Conservation (phyloP, 1,139 yeast species). For the Candida sp. region DNA sequence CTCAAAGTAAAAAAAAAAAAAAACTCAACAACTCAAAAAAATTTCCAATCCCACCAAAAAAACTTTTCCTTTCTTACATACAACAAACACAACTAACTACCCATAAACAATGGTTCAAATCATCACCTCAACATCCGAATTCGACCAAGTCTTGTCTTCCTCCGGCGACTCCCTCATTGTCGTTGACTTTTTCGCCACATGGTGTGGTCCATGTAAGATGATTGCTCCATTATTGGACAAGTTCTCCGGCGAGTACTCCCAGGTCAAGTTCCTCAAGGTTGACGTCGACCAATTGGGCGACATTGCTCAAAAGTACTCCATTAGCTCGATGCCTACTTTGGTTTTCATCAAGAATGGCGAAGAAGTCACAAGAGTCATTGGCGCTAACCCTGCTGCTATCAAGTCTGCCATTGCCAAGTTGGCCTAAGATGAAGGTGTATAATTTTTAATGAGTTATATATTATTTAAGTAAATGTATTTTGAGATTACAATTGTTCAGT, state of each 20-base stretch:
- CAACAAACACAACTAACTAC: not conserved
- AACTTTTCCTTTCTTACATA: not conserved
- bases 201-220: slow-evolving; percentile 97
- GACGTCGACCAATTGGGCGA: slow-evolving; percentile 83
- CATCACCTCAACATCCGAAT: slow-evolving; percentile 58
- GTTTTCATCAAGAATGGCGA: slow-evolving; percentile 79
- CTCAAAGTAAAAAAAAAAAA: not conserved
- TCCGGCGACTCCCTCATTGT: slow-evolving; percentile 22
- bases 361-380: slow-evolving; percentile 74
- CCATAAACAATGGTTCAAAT: slow-evolving; percentile 39
- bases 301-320: slow-evolving; percentile 73
- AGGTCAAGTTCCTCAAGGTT: slow-evolving; percentile 78
- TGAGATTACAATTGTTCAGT: no score
- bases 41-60: not conserved
- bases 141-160: slow-evolving; percentile 24
- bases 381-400: slow-evolving; percentile 87
- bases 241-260: slow-evolving; percentile 46
- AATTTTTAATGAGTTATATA: no score
- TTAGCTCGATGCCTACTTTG: slow-evolving; percentile 91
- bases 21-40: not conserved
- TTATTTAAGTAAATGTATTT: not conserved
- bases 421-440: slow-evolving; percentile 33
- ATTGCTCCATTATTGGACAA: slow-evolving; percentile 81
- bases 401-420: slow-evolving; percentile 67
- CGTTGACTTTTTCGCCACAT: slow-evolving; percentile 85